Percentiles rank a stretch among this genome's conserved stretches.
phyloP scores from a whole-genome alignment of 148 eudicot genomes.

The Drosera capensis region DNA sequence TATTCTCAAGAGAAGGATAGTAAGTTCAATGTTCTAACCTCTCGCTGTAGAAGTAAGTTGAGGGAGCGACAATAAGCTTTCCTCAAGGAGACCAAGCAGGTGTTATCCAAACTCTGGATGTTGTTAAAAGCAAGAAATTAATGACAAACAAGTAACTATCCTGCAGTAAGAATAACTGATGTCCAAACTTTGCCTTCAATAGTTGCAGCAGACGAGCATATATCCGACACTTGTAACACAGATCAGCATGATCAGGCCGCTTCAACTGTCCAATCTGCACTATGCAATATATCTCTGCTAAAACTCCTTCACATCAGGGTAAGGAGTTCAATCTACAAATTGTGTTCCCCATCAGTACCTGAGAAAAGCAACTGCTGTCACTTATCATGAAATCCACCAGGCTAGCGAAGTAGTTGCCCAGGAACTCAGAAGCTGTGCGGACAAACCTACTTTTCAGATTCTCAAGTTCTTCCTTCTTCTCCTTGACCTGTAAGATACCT shows the following conservation, averaged over 20 bases:
- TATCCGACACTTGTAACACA: conserved; percentile 83
- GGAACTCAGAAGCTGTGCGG: conserved; percentile 79
- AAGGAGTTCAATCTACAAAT: not conserved
- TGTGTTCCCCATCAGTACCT: conserved; percentile 30
- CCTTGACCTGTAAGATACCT: conserved; percentile 65
- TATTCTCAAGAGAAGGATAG: no score
- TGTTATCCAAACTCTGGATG: conserved; percentile 72
- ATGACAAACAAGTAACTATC: not conserved
- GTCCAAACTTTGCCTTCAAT: conserved; percentile 45
- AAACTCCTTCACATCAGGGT: not conserved
- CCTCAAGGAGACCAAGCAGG: conserved; percentile 65
- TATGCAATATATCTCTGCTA: conserved; percentile 9
- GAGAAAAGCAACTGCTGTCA: conserved; percentile 94
- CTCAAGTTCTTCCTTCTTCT: conserved; percentile 76
- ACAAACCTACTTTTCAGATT: conserved; percentile 65
- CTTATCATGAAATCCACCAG: conserved; percentile 92
- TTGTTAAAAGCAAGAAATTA: conserved; percentile 4
- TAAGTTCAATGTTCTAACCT: conserved; percentile 46
- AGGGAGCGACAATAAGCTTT: conserved; percentile 90
- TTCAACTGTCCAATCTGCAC: conserved; percentile 83
- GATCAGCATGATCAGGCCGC: conserved; percentile 98
- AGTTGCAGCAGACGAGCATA: conserved; percentile 96
- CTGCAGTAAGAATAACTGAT: not conserved
- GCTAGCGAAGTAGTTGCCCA: conserved; percentile 77
- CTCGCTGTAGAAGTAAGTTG: conserved; percentile 80